A percentile compares a stretch with the other conserved stretches of the same genome.
Evolutionary conservation across 768 basidiomycete species (phyloP).

Genomic region (Boletus rubroflammeus): DNA sequence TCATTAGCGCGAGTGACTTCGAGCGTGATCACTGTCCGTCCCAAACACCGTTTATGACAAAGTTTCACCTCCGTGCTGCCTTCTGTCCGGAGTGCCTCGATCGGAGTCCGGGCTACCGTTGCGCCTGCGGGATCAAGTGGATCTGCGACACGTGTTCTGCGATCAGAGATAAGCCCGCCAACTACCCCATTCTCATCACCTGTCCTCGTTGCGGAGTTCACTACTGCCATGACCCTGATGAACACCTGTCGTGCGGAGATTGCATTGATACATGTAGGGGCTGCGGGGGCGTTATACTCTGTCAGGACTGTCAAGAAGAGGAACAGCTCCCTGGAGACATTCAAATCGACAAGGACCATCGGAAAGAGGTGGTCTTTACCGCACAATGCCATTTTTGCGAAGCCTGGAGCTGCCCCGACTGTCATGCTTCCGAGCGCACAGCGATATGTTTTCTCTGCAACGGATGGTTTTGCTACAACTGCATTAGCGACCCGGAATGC

Average conservation of each 20-base stretch:
- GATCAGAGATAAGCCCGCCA: not conserved
- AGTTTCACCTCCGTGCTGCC: not conserved
- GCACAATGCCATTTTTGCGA: not conserved
- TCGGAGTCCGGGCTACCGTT: not conserved
- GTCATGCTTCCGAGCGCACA: not conserved
- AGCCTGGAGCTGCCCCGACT: constrained; percentile 7
- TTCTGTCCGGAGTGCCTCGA: constrained; percentile 10
- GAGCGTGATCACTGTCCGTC: constrained; percentile 5
- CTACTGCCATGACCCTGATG: not conserved
- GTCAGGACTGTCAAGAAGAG: constrained; percentile 12
- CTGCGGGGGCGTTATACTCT: constrained; percentile 8
- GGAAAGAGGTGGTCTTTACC: not conserved
- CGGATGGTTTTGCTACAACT: constrained; percentile 4
- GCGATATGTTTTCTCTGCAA: not conserved
- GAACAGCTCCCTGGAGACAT: constrained; percentile 2
- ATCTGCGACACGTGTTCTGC: constrained; percentile 5
- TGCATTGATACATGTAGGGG: not conserved
- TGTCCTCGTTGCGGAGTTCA: constrained; percentile 15
- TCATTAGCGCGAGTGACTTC: not conserved
- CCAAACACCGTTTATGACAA: not conserved
- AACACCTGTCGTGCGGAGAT: not conserved
- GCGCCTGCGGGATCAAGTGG: not conserved
- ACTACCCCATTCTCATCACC: not conserved
- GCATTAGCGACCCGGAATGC: not conserved
- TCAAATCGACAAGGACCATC: not conserved